Conservation (phyloP, 116 monocot species). For the Cymodocea nodosa region DNA sequence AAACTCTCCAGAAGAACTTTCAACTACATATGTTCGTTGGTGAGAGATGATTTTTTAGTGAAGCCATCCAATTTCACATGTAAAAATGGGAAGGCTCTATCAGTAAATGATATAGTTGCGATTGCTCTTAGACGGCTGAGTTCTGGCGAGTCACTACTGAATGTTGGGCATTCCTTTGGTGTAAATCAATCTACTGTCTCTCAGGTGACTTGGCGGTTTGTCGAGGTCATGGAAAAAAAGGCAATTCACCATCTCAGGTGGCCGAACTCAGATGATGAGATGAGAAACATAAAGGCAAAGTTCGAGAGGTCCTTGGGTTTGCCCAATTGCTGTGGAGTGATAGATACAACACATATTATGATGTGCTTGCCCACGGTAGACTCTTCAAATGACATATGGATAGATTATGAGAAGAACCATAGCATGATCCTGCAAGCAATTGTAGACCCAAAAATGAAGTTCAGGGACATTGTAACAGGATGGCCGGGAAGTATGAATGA, state of each 20-base stretch:
- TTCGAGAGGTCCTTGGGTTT: slow-evolving; percentile 64
- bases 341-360: slow-evolving; percentile 79
- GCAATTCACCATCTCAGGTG: slow-evolving; percentile 62
- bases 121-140: slow-evolving; percentile 63
- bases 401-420: slow-evolving; percentile 64
- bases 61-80: slow-evolving; percentile 48
- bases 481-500: slow-evolving; percentile 89
- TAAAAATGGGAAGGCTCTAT: slow-evolving; percentile 32
- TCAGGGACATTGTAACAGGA: slow-evolving; percentile 69
- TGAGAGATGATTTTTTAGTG: slow-evolving; percentile 41
- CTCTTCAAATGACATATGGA: slow-evolving; percentile 47
- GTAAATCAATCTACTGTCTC: slow-evolving; percentile 78
- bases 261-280: slow-evolving; percentile 46
- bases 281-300: slow-evolving; percentile 42
- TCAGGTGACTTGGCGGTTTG: slow-evolving; percentile 86
- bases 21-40: slow-evolving; percentile 68
- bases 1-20: slow-evolving; percentile 87
- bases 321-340: slow-evolving; percentile 81
- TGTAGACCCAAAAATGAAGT: slow-evolving; percentile 71
- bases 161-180: slow-evolving; percentile 52
- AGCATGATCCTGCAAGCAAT: slow-evolving; percentile 88
- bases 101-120: slow-evolving; percentile 61
- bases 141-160: slow-evolving; percentile 69
- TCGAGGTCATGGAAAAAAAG: slow-evolving; percentile 76
- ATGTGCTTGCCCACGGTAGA: slow-evolving; percentile 71